Percentiles rank a stretch among this genome's conserved stretches.
Evolutionary conservation across 306 rosid species (phyloP).

Genomic region (Cicer yamashitae): DNA sequence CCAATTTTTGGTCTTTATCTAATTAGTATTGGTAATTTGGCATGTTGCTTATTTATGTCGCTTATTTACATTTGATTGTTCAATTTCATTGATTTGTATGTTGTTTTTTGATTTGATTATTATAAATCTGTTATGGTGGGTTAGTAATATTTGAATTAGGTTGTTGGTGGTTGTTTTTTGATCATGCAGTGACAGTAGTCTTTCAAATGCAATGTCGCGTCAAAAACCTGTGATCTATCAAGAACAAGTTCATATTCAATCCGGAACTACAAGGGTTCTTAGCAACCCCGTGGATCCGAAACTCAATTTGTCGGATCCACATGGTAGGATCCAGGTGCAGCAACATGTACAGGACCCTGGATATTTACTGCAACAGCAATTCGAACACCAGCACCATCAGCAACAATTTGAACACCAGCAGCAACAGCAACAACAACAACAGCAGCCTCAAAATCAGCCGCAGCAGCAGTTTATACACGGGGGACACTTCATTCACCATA

Average conservation of each 20-base stretch:
- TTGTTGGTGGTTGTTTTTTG: constrained; percentile 39
- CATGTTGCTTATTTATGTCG: constrained; percentile 1
- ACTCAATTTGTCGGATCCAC: constrained; percentile 64
- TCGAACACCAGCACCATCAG: constrained; percentile 60
- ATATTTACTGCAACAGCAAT: constrained; percentile 75
- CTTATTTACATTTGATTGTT: constrained; percentile 11
- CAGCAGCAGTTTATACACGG: constrained; percentile 78
- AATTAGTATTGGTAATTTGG: neutral
- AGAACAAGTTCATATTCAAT: constrained; percentile 70
- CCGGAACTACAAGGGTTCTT: constrained; percentile 67
- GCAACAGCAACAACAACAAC: constrained; percentile 30
- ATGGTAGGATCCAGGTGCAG: constrained; percentile 73
- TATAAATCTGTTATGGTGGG: neutral
- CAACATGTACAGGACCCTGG: constrained; percentile 78
- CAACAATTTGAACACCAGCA: constrained; percentile 25
- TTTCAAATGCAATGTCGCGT: constrained; percentile 70
- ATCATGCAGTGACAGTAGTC: constrained; percentile 77
- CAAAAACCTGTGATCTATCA: constrained; percentile 73
- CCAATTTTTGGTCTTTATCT: neutral
- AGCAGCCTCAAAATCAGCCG: constrained; percentile 55
- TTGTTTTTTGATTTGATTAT: constrained; percentile 11
- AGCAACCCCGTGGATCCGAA: constrained; percentile 69
- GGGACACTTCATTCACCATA: constrained; percentile 77
- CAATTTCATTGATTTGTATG: neutral
- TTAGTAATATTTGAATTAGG: constrained; percentile 49